Conservation (phyloP, 1,284 basidiomycete species). For the Cryptococcus sp. region DNA sequence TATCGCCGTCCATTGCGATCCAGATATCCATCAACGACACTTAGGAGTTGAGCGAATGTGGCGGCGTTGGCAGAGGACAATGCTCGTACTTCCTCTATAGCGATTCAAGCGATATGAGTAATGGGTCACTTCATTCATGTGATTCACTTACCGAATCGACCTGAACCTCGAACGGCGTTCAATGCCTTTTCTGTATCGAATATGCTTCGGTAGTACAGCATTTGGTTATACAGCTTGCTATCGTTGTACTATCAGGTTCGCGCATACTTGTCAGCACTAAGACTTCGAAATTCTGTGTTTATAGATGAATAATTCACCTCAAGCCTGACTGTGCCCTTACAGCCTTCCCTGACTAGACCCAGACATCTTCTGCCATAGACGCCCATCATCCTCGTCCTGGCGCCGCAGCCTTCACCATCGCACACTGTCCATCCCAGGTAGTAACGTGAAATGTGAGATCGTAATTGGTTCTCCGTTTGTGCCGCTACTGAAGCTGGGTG, state of each 20-base stretch:
- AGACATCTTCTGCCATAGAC: conserved; percentile 86
- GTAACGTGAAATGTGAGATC: conserved; percentile 73
- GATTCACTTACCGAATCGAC: conserved; percentile 57
- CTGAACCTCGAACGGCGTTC: conserved; percentile 58
- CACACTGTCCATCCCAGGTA: conserved; percentile 90
- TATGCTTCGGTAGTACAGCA: conserved; percentile 74
- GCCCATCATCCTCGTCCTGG: conserved; percentile 80
- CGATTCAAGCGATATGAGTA: neutral
- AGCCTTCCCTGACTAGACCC: conserved; percentile 57
- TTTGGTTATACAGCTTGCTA: conserved; percentile 77
- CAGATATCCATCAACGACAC: conserved; percentile 72
- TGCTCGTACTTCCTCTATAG: conserved; percentile 59
- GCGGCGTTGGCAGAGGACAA: conserved; percentile 59
- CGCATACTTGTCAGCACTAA: neutral
- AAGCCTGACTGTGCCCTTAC: conserved; percentile 68
- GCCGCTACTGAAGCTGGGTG: conserved; percentile 66
- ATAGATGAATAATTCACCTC: conserved; percentile 59
- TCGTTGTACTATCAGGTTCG: conserved; percentile 72
- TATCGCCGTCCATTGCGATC: conserved; percentile 80
- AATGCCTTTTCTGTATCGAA: conserved; percentile 72
- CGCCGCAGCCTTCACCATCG: conserved; percentile 79
- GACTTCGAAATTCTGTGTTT: neutral
- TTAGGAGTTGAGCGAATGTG: conserved; percentile 60
- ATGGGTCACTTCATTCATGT: conserved; percentile 7
- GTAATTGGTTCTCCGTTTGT: conserved; percentile 85